phyloP scores from a whole-genome alignment of 2,329 filamentous ascomycete genomes.

The Trichoderma atrobrunneum region DNA sequence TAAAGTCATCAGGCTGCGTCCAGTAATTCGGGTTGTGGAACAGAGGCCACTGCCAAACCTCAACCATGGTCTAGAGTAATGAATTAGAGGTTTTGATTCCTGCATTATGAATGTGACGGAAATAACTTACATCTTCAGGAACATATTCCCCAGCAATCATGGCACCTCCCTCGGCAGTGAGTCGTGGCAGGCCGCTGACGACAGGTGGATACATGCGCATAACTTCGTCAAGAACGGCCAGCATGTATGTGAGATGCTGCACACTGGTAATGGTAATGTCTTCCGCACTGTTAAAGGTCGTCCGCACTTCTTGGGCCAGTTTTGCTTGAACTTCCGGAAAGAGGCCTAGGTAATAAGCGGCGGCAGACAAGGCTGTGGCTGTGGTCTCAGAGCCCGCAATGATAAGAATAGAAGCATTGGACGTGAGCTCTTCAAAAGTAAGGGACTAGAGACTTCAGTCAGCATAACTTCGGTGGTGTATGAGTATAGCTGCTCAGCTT shows the following conservation, averaged over 20 bases:
- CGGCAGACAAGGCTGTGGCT: slow-evolving; percentile 30
- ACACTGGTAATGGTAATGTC: slow-evolving; percentile 22
- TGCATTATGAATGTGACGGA: background rate
- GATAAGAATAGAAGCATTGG: slow-evolving; percentile 23
- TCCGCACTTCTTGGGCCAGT: slow-evolving; percentile 35
- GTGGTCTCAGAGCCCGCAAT: slow-evolving; percentile 35
- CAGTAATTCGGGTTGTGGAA: slow-evolving; percentile 35
- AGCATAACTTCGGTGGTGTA: background rate
- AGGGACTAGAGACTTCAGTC: background rate
- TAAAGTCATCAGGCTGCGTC: slow-evolving; percentile 32
- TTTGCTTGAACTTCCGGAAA: slow-evolving; percentile 32
- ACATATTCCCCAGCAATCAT: slow-evolving; percentile 31
- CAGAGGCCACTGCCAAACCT: slow-evolving; percentile 34
- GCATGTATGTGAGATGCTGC: slow-evolving; percentile 39
- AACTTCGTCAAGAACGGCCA: slow-evolving; percentile 49
- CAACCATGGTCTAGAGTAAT: slow-evolving; percentile 31
- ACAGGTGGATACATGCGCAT: slow-evolving; percentile 47
- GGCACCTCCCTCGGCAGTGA: slow-evolving; percentile 30
- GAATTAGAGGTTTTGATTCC: background rate
- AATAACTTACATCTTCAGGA: slow-evolving; percentile 30
- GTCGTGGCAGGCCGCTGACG: slow-evolving; percentile 36
- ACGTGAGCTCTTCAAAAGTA: slow-evolving; percentile 19
- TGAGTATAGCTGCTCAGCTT: background rate
- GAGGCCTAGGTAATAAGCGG: slow-evolving; percentile 29
- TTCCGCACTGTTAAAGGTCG: slow-evolving; percentile 9